A percentile compares a stretch with the other conserved stretches of the same genome.
Evolutionary conservation across 73 alveolate genomes (phyloP).

Genomic region (Symbiodinium pilosum): DNA sequence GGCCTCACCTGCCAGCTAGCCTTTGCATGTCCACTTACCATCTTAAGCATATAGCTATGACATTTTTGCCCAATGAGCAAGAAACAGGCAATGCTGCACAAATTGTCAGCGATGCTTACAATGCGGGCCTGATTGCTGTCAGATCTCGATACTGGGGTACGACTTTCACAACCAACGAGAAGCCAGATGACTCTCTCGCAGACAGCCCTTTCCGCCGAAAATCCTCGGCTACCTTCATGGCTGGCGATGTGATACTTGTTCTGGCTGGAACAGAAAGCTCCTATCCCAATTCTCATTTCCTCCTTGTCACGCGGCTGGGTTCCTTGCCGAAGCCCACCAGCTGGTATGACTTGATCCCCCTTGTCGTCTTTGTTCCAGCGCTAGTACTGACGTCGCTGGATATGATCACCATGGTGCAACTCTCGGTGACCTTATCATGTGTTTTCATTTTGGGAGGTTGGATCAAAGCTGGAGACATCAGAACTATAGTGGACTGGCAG

Average conservation of each 20-base stretch:
- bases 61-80: not conserved
- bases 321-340: conserved; percentile 17
- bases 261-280: conserved; percentile 26
- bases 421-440: conserved; percentile 58
- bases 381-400: conserved; percentile 48
- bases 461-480: conserved; percentile 75
- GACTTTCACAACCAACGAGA: conserved; percentile 33
- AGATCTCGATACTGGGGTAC: conserved; percentile 87
- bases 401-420: conserved; percentile 56
- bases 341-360: conserved; percentile 41
- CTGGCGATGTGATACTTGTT: conserved; percentile 69
- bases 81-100: conserved; percentile 53
- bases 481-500: conserved; percentile 84
- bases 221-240: conserved; percentile 8
- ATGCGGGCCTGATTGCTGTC: conserved; percentile 72
- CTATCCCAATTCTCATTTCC: conserved; percentile 30
- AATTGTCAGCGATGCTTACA: conserved; percentile 76
- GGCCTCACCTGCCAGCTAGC: not conserved
- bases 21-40: not conserved
- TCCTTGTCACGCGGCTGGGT: conserved; percentile 57
- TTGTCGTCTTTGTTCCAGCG: conserved; percentile 46
- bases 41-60: not conserved
- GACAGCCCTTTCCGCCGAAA: conserved; percentile 40
- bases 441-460: conserved; percentile 58
- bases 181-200: not conserved